Percentiles rank a stretch among this genome's conserved stretches.
Evolutionary conservation across 257 asterid genomes (phyloP).

Genomic region (Primulina tabacum): DNA sequence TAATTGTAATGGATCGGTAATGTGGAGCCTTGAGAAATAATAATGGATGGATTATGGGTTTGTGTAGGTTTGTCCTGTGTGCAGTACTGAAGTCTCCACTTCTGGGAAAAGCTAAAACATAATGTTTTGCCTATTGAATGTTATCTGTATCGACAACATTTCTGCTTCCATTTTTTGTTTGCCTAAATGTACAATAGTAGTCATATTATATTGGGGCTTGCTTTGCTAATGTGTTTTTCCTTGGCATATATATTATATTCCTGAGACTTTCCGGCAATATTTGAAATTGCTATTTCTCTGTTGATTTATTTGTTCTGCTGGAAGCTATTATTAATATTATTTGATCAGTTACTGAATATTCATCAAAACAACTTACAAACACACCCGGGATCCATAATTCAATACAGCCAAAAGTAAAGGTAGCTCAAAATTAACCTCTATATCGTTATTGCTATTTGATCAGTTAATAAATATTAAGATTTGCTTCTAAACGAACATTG

Average conservation of each 20-base stretch:
- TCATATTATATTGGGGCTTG: background rate
- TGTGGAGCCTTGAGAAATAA: background rate
- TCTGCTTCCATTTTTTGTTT: background rate
- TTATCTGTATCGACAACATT: background rate
- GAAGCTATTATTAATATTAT: too few species aligned
- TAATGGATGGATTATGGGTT: slow-evolving; percentile 18
- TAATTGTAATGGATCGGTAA: background rate
- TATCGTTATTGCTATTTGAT: background rate
- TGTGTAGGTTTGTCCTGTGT: slow-evolving; percentile 88
- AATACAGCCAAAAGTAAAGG: background rate
- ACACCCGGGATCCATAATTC: background rate
- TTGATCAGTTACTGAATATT: too few species aligned
- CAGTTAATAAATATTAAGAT: too few species aligned
- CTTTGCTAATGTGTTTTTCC: too few species aligned
- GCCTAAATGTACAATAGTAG: background rate
- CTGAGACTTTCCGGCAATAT: background rate
- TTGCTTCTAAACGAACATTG: too few species aligned
- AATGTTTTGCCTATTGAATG: background rate
- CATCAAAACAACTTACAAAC: too few species aligned
- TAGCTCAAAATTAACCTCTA: background rate
- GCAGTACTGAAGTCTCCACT: slow-evolving; percentile 79
- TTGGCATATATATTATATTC: background rate
- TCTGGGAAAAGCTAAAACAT: slow-evolving; percentile 54
- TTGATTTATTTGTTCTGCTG: background rate
- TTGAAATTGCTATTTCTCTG: background rate